Conservation (phyloP, 306 rosid genomes). For the Albizia julibrissin region DNA sequence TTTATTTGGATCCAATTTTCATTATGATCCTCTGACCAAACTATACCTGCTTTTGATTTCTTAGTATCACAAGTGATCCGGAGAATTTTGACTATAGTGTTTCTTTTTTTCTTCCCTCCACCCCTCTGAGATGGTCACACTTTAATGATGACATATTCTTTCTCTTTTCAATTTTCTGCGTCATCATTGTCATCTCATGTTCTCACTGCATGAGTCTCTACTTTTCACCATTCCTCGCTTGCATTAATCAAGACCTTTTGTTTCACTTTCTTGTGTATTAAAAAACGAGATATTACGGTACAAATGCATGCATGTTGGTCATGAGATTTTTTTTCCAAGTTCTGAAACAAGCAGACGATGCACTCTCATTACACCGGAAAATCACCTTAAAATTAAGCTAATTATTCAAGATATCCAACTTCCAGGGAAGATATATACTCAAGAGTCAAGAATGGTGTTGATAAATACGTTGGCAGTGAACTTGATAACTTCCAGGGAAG, state of each 20-base stretch:
- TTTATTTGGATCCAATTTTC: slow-evolving; percentile 26
- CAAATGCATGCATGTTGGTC: neutral
- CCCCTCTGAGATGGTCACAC: slow-evolving; percentile 34
- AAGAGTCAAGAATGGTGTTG: slow-evolving; percentile 48
- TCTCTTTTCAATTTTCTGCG: slow-evolving; percentile 47
- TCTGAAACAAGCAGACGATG: slow-evolving; percentile 15
- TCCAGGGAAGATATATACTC: neutral
- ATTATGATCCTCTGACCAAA: slow-evolving; percentile 35
- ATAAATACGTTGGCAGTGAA: slow-evolving; percentile 67
- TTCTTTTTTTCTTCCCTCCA: slow-evolving; percentile 1
- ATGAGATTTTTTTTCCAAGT: neutral
- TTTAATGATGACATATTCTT: slow-evolving; percentile 36
- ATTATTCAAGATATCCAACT: slow-evolving; percentile 22
- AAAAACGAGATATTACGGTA: slow-evolving; percentile 4
- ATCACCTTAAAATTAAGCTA: neutral
- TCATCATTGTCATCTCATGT: slow-evolving; percentile 39
- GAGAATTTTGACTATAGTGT: slow-evolving; percentile 38
- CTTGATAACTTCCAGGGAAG: slow-evolving; percentile 13
- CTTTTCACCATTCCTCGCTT: slow-evolving; percentile 46
- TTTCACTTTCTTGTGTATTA: slow-evolving; percentile 32
- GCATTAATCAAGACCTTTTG: slow-evolving; percentile 37
- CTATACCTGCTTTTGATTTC: slow-evolving; percentile 28
- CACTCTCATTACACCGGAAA: neutral
- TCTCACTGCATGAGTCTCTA: slow-evolving; percentile 40
- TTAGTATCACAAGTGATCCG: slow-evolving; percentile 32